Evolutionary conservation across 148 eudicot species (phyloP), one percentile per base, ranked within the genome.

Genomic region (Rhododendron griersonianum): DNA sequence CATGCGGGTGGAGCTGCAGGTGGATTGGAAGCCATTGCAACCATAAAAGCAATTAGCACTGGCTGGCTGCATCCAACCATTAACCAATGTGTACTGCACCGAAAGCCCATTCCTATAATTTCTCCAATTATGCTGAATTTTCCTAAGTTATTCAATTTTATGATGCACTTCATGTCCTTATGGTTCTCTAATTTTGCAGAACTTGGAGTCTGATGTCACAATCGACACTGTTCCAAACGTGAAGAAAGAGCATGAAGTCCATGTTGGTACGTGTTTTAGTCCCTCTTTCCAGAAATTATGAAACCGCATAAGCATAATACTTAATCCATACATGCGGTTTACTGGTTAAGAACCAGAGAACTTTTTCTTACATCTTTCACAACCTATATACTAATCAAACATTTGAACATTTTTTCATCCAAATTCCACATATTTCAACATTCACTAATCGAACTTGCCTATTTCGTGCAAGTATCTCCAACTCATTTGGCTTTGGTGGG

Each of bases 41-140:
- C 92, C 45, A 89, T 93, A 44, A 93, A 92, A 87, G 96, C 94
- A 55, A 91, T 93, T 84, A 92, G 55, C 83, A 93, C 96, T 0
- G 96, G 94, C 45, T 93, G 95, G 95, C 77, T 92, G 86, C 94
- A 93, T 83, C 95, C 95, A 55, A 92, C 95, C 28, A 85, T 93
- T 84, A 93, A 93, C 84, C 95, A 93, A 93, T 63, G 81, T 84
- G 95, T 93, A 93, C 55, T 8, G 16, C 57, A 55, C 83, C 44
- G 37, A 44, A 48, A 8, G 30, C 79, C n/a, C 47, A 35, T n/a
- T 84, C 81, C 39, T 51, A 4, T 25, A 33, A 28, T 71, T 71
- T 30, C 39, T 71, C 11, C 35, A 15, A 13, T 84, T 84, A 44
- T 44, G 53, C 61, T 39, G n/a, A 13, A 53, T 7, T 44, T 61